Evolutionary conservation across 371 early-diverging fungal genomes (phyloP), one percentile per base, ranked within the genome.

Genomic region (Haplosporangium sp.): DNA sequence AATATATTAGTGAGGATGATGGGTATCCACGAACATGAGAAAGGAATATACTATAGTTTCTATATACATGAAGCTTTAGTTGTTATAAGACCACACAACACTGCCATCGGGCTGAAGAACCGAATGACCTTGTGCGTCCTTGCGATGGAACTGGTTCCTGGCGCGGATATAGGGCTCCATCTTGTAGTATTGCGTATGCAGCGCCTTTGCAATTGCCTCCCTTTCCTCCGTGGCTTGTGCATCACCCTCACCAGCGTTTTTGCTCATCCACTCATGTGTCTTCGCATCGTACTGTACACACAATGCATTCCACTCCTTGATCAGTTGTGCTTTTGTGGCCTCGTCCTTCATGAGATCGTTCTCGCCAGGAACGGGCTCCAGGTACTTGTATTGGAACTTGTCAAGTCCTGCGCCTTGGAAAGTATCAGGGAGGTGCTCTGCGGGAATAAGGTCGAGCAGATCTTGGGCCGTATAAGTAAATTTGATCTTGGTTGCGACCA

Each of bases 401-500:
- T 46, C 63, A 67, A 13, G 47, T 45, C 8, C 23, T 29, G 29
- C 29, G 21, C 36, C 72, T 67, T n/a, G 73, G 81, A 16, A 73
- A 18, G 48, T 82, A 75, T 12, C 46, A 5, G 46, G 46, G 3
- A 46, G 46, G 46, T 67, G 29, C 55, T 75, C 75, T 50, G 75
- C 50, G 63, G 59, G 72, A 40, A 61, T 45, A 42, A 14, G n/a
- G 12, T 40, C 20, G 20, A 54, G 36, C 16, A 29, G 36, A 12
- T 29, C 54, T 29, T 54, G 54, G 29, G 10, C 36, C 13, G 14
- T 29, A 9, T 29, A 90, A 50, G 91, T 87, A 69, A 95, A 96
- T 38, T 84, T 82, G 70, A 95, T 89, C 81, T 95, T 95, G 80
- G 84, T 72, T 1, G 90, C 92, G 7, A 95, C 95, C 14, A 93